phyloP scores from a whole-genome alignment of 2,329 filamentous ascomycete species.

The Cercospora zeina region DNA sequence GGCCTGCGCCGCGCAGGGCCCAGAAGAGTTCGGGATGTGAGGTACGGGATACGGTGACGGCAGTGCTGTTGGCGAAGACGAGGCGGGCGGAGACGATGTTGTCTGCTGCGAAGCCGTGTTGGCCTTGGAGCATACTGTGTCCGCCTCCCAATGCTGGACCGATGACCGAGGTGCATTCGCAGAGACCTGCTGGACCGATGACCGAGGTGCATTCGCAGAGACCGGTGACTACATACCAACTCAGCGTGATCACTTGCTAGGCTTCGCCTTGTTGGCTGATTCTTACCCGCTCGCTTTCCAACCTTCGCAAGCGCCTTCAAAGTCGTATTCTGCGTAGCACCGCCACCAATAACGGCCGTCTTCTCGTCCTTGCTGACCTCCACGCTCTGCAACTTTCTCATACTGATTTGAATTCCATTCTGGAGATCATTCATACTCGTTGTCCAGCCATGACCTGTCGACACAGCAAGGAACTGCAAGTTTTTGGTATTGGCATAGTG shows the following conservation, averaged over 20 bases:
- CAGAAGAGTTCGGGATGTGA: conserved; percentile 55
- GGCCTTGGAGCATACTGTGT: conserved; percentile 30
- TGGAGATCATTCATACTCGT: background rate
- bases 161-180: background rate
- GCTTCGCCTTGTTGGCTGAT: background rate
- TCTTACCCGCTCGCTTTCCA: conserved; percentile 1
- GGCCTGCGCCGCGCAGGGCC: conserved; percentile 50
- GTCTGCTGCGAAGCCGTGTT: conserved; percentile 56
- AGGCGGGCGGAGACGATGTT: conserved; percentile 47
- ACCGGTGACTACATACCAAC: conserved; percentile 8
- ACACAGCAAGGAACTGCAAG: conserved; percentile 6
- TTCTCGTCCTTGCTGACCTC: background rate
- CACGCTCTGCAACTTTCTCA: conserved; percentile 5
- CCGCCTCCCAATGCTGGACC: conserved; percentile 24
- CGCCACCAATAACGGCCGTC: conserved; percentile 4
- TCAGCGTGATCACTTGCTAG: background rate
- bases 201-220: background rate
- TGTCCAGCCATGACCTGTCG: conserved; percentile 8
- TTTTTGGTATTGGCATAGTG: conserved; percentile 1
- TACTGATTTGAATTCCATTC: conserved; percentile 10
- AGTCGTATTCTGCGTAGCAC: background rate
- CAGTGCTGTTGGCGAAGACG: conserved; percentile 45
- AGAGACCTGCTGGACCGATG: conserved; percentile 15
- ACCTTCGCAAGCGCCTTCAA: background rate
- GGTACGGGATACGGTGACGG: conserved; percentile 44